Evolutionary conservation across 192 early-diverging fungal species (phyloP).

Genomic region (Paraglomus occultum): DNA sequence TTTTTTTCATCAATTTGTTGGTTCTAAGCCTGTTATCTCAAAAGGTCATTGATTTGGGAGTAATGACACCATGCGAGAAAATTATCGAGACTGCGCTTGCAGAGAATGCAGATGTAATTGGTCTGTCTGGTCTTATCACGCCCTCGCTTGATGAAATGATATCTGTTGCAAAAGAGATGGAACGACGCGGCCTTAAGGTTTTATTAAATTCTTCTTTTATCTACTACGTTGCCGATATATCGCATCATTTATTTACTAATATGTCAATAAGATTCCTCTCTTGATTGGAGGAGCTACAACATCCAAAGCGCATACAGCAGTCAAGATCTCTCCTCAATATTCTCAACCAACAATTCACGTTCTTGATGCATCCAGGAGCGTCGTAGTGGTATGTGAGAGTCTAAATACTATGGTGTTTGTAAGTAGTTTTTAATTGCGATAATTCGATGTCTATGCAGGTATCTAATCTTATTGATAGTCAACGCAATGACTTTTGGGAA

Average conservation of each 20-base stretch:
- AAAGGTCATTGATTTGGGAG: conserved; percentile 85
- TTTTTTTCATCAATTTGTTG: not conserved
- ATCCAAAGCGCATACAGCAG: conserved; percentile 94
- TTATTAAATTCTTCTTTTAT: not conserved
- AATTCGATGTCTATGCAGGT: not conserved
- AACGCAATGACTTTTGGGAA: conserved; percentile 81
- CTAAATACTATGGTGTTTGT: too few species aligned
- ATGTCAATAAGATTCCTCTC: conserved; percentile 65
- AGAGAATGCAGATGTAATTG: conserved; percentile 90
- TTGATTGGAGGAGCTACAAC: conserved; percentile 96
- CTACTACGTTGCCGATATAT: conserved; percentile 10
- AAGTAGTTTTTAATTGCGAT: not conserved
- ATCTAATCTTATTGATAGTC: conserved; percentile 78
- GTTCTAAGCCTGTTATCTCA: not conserved
- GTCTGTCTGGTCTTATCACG: conserved; percentile 92
- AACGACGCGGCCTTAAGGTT: conserved; percentile 75
- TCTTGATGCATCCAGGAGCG: conserved; percentile 88
- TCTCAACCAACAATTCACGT: conserved; percentile 76
- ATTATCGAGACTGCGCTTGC: conserved; percentile 85
- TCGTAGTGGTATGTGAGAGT: conserved; percentile 71
- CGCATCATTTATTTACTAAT: not conserved
- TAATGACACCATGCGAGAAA: conserved; percentile 94
- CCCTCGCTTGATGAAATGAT: conserved; percentile 98
- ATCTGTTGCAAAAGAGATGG: conserved; percentile 89
- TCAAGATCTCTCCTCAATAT: conserved; percentile 94